Evolutionary conservation across 148 eudicot species (phyloP).

Genomic region (Linanthus parryae): DNA sequence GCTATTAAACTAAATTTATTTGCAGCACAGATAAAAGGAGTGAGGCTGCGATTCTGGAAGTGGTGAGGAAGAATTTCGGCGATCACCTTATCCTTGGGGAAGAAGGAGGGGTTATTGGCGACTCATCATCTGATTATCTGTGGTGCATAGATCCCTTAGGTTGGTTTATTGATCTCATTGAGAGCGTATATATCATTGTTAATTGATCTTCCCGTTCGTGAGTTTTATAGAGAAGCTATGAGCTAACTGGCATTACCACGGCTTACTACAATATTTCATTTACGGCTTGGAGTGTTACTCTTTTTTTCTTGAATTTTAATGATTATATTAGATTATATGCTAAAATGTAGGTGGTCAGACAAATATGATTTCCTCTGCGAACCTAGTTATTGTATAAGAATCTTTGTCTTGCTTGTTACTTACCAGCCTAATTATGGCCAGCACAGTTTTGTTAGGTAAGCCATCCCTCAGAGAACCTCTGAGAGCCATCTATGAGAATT

Average conservation of each 20-base stretch:
- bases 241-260: not conserved
- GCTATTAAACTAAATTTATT: slow-evolving; percentile 11
- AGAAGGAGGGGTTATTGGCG: slow-evolving; percentile 96
- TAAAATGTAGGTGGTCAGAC: too few relatives aligned
- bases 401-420: too few relatives aligned
- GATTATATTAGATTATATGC: too few relatives aligned
- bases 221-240: not conserved
- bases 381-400: too few relatives aligned
- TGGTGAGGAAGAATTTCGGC: slow-evolving; percentile 59
- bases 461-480: too few relatives aligned
- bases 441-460: too few relatives aligned
- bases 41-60: slow-evolving; percentile 79
- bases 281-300: not conserved
- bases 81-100: slow-evolving; percentile 99
- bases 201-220: not conserved
- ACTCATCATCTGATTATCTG: slow-evolving; percentile 91
- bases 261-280: not conserved
- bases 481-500: too few relatives aligned
- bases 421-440: too few relatives aligned
- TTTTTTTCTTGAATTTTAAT: not conserved
- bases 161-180: too few relatives aligned
- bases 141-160: slow-evolving; percentile 99
- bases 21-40: slow-evolving; percentile 98
- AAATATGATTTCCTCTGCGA: too few relatives aligned
- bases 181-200: too few relatives aligned